Evolutionary conservation across 2,329 filamentous ascomycete genomes (phyloP).

Genomic region (Phialophora chinensis): DNA sequence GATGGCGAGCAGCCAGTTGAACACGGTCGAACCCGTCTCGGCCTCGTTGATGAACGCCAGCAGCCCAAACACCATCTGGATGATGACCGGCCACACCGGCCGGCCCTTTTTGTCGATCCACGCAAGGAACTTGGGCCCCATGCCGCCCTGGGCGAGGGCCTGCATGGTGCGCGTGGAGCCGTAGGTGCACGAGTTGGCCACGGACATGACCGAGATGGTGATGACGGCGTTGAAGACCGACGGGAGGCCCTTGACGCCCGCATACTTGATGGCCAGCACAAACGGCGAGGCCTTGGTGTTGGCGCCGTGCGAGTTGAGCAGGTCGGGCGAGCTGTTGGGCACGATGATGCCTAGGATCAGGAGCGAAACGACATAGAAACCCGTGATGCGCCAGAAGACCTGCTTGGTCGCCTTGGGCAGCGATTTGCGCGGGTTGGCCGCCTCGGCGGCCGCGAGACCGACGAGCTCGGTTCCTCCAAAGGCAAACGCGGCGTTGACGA

Average conservation of each 20-base stretch:
- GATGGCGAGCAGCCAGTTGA: constrained; percentile 81
- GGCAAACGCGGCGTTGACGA: constrained; percentile 68
- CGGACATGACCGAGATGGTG: constrained; percentile 84
- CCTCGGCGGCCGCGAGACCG: constrained; percentile 65
- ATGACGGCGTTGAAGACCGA: constrained; percentile 91
- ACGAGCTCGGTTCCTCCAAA: constrained; percentile 68
- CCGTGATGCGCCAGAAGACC: constrained; percentile 87
- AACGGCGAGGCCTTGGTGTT: constrained; percentile 84
- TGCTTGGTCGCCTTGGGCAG: constrained; percentile 89
- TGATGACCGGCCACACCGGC: constrained; percentile 72
- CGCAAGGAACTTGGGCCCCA: constrained; percentile 75
- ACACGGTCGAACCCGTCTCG: constrained; percentile 57
- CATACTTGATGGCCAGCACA: constrained; percentile 87
- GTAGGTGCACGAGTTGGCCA: constrained; percentile 90
- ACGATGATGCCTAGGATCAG: constrained; percentile 82
- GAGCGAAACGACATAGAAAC: constrained; percentile 87
- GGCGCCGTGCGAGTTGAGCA: constrained; percentile 65
- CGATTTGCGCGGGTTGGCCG: constrained; percentile 66
- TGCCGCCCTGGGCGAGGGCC: constrained; percentile 83
- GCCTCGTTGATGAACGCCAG: constrained; percentile 75
- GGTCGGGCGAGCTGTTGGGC: constrained; percentile 66
- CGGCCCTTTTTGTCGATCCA: constrained; percentile 86
- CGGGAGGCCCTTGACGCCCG: constrained; percentile 79
- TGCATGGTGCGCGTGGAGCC: constrained; percentile 89
- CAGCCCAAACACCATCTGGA: constrained; percentile 72